Conservation (phyloP, 176 grass and related monocot species). For the Musa acuminata region DNA sequence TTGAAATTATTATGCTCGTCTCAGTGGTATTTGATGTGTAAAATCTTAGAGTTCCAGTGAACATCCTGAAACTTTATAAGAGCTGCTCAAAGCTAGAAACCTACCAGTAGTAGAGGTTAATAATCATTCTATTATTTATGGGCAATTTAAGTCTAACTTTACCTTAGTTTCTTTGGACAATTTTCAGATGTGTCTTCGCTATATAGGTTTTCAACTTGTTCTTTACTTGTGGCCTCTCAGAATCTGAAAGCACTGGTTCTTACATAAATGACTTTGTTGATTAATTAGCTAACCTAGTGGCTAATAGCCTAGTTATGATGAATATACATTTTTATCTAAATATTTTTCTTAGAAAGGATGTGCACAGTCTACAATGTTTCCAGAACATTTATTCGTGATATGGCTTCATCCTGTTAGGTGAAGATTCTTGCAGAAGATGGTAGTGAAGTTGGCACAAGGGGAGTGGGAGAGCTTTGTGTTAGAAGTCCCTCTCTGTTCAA, state of each 20-base stretch:
- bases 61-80: background rate
- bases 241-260: background rate
- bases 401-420: constrained; percentile 35
- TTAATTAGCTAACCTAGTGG: background rate
- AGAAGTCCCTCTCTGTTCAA: constrained; percentile 91
- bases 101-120: background rate
- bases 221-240: background rate
- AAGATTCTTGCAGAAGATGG: constrained; percentile 77
- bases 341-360: background rate
- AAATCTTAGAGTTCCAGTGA: background rate
- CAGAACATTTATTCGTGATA: background rate
- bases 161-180: background rate
- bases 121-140: background rate
- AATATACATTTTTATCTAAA: background rate
- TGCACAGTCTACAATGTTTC: background rate
- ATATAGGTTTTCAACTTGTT: background rate
- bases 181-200: background rate
- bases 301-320: background rate
- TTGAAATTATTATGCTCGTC: background rate
- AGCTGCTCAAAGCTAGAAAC: background rate
- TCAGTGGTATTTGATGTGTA: background rate
- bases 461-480: constrained; percentile 89
- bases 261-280: background rate
- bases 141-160: background rate
- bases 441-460: constrained; percentile 31